phyloP scores from a whole-genome alignment of 352 stramenopile species.

The Hyaloperonospora brassicae region DNA sequence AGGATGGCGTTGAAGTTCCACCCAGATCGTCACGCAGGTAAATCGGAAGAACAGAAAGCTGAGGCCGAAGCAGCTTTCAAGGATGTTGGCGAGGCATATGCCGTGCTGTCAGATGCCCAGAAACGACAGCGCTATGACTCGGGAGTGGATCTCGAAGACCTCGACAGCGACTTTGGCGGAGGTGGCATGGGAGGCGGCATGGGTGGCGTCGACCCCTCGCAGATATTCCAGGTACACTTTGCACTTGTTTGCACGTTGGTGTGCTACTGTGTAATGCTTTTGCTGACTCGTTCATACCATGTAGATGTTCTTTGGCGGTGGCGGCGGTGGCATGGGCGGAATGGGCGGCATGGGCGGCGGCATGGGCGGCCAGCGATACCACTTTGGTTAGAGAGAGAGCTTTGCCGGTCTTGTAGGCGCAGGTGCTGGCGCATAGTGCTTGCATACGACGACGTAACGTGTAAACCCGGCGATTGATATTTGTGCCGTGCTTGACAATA shows the following conservation, averaged over 20 bases:
- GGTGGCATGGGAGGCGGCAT: conserved; percentile 74
- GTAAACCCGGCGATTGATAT: conserved; percentile 13
- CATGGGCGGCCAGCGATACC: conserved; percentile 64
- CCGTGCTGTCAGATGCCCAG: conserved; percentile 90
- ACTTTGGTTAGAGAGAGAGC: conserved; percentile 59
- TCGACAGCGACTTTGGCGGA: conserved; percentile 82
- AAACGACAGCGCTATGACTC: conserved; percentile 93
- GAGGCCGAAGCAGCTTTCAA: conserved; percentile 91
- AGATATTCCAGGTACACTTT: conserved; percentile 74
- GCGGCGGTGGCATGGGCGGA: conserved; percentile 41
- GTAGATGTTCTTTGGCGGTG: conserved; percentile 78
- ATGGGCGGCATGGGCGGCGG: conserved; percentile 30
- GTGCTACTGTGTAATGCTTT: background rate
- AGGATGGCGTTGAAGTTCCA: conserved; percentile 92
- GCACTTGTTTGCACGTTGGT: background rate
- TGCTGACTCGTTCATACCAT: conserved; percentile 3
- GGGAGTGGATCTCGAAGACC: conserved; percentile 89
- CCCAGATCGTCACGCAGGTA: conserved; percentile 90
- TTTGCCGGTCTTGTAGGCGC: conserved; percentile 8
- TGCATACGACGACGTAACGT: conserved; percentile 18
- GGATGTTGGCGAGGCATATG: conserved; percentile 94
- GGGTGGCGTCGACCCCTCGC: conserved; percentile 70
- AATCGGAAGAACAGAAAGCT: conserved; percentile 88
- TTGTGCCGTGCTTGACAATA: conserved; percentile 22
- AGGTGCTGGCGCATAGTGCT: conserved; percentile 22